Percentiles rank a stretch among this genome's conserved stretches.
These are phyloP conservation scores for Umbelopsis sp. DNA, from an alignment of 192 early-diverging fungal genomes.

Conservation along the genomic window DNA sequence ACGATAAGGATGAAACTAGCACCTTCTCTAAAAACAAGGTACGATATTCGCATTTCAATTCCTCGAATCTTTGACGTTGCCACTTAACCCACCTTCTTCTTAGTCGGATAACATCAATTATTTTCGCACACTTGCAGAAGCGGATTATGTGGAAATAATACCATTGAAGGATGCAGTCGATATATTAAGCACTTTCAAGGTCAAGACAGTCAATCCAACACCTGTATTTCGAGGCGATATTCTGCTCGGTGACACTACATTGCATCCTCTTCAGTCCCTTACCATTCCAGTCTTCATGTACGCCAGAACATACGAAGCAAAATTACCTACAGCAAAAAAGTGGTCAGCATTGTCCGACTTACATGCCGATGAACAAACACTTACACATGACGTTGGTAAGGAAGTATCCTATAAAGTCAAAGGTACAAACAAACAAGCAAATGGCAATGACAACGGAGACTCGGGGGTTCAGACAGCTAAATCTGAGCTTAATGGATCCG, in stretches of 20 bases:
- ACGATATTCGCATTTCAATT: not conserved
- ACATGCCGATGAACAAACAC: constrained; percentile 25
- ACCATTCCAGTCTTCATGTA: constrained; percentile 59
- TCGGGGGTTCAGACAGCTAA: constrained; percentile 19
- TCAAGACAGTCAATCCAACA: constrained; percentile 57
- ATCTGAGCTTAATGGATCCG: constrained; percentile 25
- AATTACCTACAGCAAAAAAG: constrained; percentile 64
- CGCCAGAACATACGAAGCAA: constrained; percentile 54
- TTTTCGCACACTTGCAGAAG: not conserved
- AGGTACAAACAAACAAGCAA: not conserved
- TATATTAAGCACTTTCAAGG: constrained; percentile 43
- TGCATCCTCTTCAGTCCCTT: constrained; percentile 42
- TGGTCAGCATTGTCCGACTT: constrained; percentile 57
- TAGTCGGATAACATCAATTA: not conserved
- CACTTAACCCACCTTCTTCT: not conserved
- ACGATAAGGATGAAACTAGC: not conserved
- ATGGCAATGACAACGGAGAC: not conserved
- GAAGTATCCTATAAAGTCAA: constrained; percentile 35
- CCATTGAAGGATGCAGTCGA: constrained; percentile 52
- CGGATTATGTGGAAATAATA: not conserved
- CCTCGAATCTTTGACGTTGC: not conserved
- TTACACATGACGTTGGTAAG: constrained; percentile 40
- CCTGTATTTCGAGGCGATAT: constrained; percentile 55
- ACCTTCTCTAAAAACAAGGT: not conserved
- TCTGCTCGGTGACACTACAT: constrained; percentile 51